Percentiles rank a stretch among this genome's conserved stretches.
Evolutionary conservation across 2,329 filamentous ascomycete species (phyloP).

Genomic region (Aspergillus puulaauensis): DNA sequence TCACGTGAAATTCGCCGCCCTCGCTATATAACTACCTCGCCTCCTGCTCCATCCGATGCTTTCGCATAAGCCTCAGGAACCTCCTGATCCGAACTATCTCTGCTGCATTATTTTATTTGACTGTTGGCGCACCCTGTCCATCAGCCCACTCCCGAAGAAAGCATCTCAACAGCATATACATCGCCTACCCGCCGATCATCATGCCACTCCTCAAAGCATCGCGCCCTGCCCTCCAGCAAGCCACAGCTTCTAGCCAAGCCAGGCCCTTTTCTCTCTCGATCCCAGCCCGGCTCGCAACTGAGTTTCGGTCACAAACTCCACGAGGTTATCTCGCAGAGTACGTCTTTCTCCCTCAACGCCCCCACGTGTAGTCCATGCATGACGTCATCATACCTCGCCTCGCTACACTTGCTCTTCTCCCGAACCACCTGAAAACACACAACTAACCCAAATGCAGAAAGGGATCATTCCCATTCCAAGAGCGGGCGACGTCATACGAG

Average conservation of each 20-base stretch:
- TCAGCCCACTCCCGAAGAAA: neutral
- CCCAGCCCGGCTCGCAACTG: neutral
- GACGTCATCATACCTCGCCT: neutral
- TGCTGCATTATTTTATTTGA: neutral
- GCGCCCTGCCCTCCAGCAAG: neutral
- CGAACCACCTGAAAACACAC: neutral
- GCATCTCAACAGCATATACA: too few species aligned
- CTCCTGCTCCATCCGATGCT: too few species aligned
- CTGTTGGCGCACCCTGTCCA: neutral
- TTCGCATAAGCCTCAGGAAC: neutral
- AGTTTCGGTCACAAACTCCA: neutral
- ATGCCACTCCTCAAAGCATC: neutral
- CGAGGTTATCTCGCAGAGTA: conserved; percentile 4
- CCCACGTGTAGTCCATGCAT: neutral
- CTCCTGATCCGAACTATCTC: neutral
- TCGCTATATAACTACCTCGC: neutral
- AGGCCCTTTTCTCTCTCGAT: conserved; percentile 1
- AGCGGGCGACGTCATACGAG: conserved; percentile 1
- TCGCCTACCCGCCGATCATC: neutral
- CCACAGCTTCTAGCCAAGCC: neutral
- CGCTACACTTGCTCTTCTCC: neutral
- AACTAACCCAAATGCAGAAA: neutral
- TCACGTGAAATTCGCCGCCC: neutral
- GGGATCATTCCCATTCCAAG: neutral
- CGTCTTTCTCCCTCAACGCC: neutral